Evolutionary conservation across 768 basidiomycete species (phyloP), one percentile per base, ranked within the genome.

Genomic region (Candolleomyces efflorescens): DNA sequence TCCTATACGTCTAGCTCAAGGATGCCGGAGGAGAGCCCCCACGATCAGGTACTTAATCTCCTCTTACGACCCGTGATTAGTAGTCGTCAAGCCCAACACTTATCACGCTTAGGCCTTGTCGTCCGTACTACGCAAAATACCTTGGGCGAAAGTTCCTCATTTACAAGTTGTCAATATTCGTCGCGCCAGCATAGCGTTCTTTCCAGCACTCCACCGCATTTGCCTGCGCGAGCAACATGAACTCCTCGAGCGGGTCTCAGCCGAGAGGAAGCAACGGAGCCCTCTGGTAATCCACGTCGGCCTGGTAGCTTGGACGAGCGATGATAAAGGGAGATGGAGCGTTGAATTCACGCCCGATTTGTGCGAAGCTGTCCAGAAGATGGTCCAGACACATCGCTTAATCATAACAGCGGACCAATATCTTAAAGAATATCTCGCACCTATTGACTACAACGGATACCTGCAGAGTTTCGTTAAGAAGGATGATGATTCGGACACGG

Each of bases 401-500:
- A 1, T 5, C 32, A 7, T 32, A 11, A 5, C 32, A 32, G 32
- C 11, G 32, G 2, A 2, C 6, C 32, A 32, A 11, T 32, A 2
- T 32, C 32, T 32, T 1, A 7, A 5, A 43, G 18, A 43, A 43
- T 6, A 43, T 32, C 41, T 43, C 2, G 15, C 41, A 6, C 15
- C 41, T 17, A 43, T 17, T 43, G 41, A 43, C 13, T 20, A 43
- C 41, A 43, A 43, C 17, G 41, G 18, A 17, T 43, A 43, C 18
- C 15, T 43, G 18, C 1, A 5, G 13, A 43, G 18, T 15, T 20
- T 43, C 17, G 41, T 43, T 43, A 7, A 65, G 71, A 64, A 55
- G 63, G 69, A 18, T 80, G 45, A 62, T 43, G 41, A 15, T 43
- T 43, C 41, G 5, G 41, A 43, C 9, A 43, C 41, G 41, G 41